Conservation (phyloP, 495 filamentous ascomycete species). For the Neurospora hispaniola region DNA sequence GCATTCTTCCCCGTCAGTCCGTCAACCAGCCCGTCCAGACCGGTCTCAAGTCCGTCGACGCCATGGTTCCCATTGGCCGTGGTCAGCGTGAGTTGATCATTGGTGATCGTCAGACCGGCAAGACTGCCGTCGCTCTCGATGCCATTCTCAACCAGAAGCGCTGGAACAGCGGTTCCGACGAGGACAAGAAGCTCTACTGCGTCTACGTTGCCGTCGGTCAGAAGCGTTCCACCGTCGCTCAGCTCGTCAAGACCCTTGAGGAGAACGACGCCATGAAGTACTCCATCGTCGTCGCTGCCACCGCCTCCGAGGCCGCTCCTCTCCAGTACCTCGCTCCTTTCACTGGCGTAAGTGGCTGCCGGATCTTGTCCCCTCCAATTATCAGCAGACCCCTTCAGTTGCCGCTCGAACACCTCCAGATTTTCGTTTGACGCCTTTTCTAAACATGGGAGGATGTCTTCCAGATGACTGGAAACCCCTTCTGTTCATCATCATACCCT, state of each 20-base stretch:
- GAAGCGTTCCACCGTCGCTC: constrained; percentile 98
- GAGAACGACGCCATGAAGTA: constrained; percentile 99
- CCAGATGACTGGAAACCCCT: background rate
- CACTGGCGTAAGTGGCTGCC: constrained; percentile 37
- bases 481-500: background rate
- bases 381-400: background rate
- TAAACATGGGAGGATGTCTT: background rate
- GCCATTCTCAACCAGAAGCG: constrained; percentile 98
- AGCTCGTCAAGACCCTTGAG: constrained; percentile 98
- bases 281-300: constrained; percentile 88
- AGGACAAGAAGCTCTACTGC: constrained; percentile 98
- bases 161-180: constrained; percentile 84
- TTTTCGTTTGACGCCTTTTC: background rate
- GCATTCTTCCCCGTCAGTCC: constrained; percentile 91
- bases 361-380: background rate
- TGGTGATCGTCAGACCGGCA: constrained; percentile 99
- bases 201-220: constrained; percentile 98
- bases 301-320: constrained; percentile 92
- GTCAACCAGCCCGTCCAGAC: constrained; percentile 99
- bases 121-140: constrained; percentile 98
- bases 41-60: constrained; percentile 97
- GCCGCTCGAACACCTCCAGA: background rate
- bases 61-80: constrained; percentile 99
- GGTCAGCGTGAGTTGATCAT: constrained; percentile 99
- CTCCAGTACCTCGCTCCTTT: constrained; percentile 95